phyloP scores from a whole-genome alignment of 2,329 filamentous ascomycete species.

The Remersonia thermophila region DNA sequence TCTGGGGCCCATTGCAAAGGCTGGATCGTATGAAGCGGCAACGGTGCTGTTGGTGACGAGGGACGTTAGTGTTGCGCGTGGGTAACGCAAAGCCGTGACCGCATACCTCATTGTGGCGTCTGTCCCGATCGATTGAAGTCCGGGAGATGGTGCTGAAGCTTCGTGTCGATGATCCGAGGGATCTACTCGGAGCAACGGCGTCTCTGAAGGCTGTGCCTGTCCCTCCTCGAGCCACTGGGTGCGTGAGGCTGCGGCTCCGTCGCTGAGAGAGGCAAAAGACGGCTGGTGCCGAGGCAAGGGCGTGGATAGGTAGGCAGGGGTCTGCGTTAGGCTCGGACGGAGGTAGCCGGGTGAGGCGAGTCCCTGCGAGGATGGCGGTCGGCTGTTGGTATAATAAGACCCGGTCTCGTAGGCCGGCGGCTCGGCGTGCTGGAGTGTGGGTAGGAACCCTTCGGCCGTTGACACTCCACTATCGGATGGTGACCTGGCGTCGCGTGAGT shows the following conservation, averaged over 20 bases:
- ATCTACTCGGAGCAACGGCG: conserved; percentile 24
- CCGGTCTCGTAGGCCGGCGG: conserved; percentile 14
- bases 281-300: conserved; percentile 10
- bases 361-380: conserved; percentile 12
- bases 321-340: conserved; percentile 14
- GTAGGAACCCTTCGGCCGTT: conserved; percentile 15
- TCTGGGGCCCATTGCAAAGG: conserved; percentile 39
- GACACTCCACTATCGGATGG: conserved; percentile 15
- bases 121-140: conserved; percentile 13
- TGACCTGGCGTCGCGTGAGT: conserved; percentile 19
- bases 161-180: conserved; percentile 20
- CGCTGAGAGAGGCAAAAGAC: conserved; percentile 16
- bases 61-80: not conserved
- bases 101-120: conserved; percentile 20
- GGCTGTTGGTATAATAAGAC: conserved; percentile 16
- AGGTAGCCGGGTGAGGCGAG: conserved; percentile 15
- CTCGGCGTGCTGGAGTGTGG: conserved; percentile 15
- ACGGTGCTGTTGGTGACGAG: conserved; percentile 27
- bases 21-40: conserved; percentile 37
- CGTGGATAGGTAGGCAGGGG: conserved; percentile 10
- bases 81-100: not conserved
- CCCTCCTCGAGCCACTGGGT: conserved; percentile 22
- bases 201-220: conserved; percentile 13
- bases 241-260: conserved; percentile 19
- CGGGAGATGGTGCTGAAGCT: conserved; percentile 12